Evolutionary conservation across 768 basidiomycete genomes (phyloP).

Genomic region (Trametes coccinea): DNA sequence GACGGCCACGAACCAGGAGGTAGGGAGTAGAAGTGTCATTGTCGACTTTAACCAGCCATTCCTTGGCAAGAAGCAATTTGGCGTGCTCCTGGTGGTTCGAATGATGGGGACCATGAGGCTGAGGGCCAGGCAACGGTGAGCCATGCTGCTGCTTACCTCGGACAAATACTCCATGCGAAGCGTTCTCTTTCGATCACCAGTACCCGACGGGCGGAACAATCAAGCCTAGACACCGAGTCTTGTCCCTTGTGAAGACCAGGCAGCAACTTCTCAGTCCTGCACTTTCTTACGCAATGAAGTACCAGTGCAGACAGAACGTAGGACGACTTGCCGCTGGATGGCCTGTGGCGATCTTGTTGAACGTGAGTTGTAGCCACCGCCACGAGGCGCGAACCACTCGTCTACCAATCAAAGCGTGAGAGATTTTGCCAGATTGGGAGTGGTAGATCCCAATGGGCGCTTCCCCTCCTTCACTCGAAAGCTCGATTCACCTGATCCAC

Average conservation of each 20-base stretch:
- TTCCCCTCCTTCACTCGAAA: background rate
- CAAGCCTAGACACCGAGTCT: too few relatives aligned
- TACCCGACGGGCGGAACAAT: background rate
- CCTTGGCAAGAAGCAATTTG: slow-evolving; percentile 58
- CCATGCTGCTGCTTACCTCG: slow-evolving; percentile 32
- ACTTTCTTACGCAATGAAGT: too few relatives aligned
- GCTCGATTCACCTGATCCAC: background rate
- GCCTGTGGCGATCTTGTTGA: background rate
- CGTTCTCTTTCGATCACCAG: slow-evolving; percentile 9
- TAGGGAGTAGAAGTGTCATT: slow-evolving; percentile 61
- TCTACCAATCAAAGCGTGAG: slow-evolving; percentile 14
- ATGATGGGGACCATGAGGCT: slow-evolving; percentile 5
- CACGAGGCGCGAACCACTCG: slow-evolving; percentile 16
- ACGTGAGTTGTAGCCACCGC: slow-evolving; percentile 11
- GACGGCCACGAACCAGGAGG: slow-evolving; percentile 59
- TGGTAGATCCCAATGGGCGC: slow-evolving; percentile 17
- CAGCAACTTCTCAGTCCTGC: too few relatives aligned
- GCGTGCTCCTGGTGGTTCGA: slow-evolving; percentile 48
- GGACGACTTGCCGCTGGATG: too few relatives aligned
- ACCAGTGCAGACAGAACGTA: too few relatives aligned
- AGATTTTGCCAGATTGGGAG: slow-evolving; percentile 3
- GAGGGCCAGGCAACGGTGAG: slow-evolving; percentile 32
- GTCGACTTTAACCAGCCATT: slow-evolving; percentile 76
- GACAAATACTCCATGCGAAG: slow-evolving; percentile 22
- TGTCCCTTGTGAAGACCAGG: too few relatives aligned